These are phyloP conservation scores for Barnettozyma sp. DNA, from an alignment of 805 yeast genomes.

Conservation along the genomic window DNA sequence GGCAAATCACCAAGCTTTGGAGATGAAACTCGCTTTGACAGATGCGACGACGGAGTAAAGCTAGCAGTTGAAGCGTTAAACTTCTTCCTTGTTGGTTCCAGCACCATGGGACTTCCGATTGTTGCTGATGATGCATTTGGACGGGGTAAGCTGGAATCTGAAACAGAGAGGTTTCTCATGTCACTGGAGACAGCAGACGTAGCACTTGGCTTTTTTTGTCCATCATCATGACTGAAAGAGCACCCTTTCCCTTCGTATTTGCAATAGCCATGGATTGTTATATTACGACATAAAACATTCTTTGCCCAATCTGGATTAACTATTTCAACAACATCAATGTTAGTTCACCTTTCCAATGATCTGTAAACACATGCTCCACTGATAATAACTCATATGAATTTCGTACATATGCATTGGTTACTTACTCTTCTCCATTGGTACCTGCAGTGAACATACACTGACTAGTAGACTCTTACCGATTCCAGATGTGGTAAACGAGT, in stretches of 20 bases:
- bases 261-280: constrained; percentile 81
- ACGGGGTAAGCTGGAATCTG: constrained; percentile 3
- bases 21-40: constrained; percentile 18
- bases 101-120: not conserved
- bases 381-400: too few species aligned
- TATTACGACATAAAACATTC: constrained; percentile 76
- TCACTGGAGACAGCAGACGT: not conserved
- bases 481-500: too few species aligned
- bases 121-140: constrained; percentile 10
- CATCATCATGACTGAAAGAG: constrained; percentile 61
- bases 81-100: constrained; percentile 30
- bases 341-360: too few species aligned
- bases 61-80: constrained; percentile 53
- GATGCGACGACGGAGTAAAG: constrained; percentile 37
- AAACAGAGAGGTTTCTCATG: not conserved
- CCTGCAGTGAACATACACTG: too few species aligned
- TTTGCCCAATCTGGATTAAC: constrained; percentile 45
- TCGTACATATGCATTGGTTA: too few species aligned
- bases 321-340: too few species aligned
- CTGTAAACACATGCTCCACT: too few species aligned
- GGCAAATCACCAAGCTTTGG: constrained; percentile 33
- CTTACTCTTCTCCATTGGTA: constrained; percentile 9
- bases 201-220: constrained; percentile 11
- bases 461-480: too few species aligned
- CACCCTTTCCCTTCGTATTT: constrained; percentile 85